Percentiles rank a stretch among this genome's conserved stretches.
Evolutionary conservation across 202 grass and related monocot species (phyloP).

Genomic region (Bolboschoenoplectus hybrid): DNA sequence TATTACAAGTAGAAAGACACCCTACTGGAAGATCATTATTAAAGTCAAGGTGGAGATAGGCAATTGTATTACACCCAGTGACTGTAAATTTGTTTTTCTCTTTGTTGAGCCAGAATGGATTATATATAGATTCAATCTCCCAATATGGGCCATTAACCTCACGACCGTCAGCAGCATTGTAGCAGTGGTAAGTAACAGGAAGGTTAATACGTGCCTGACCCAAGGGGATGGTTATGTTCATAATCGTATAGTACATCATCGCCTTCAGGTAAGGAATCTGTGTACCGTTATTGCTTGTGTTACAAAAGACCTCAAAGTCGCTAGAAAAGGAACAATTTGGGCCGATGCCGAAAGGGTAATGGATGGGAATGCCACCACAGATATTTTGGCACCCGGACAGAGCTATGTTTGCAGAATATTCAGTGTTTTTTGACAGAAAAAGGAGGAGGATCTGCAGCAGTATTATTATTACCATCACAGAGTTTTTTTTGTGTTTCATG

Average conservation of each 20-base stretch:
- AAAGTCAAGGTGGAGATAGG: slow-evolving; percentile 34
- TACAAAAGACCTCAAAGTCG: background rate
- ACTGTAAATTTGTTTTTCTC: slow-evolving; percentile 45
- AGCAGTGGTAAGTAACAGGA: slow-evolving; percentile 52
- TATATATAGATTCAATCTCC: background rate
- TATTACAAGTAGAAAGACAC: slow-evolving; percentile 38
- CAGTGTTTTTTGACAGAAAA: background rate
- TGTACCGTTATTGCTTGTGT: background rate
- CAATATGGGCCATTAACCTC: background rate
- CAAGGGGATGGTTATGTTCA: slow-evolving; percentile 35
- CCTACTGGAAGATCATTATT: slow-evolving; percentile 33
- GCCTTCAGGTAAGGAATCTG: background rate
- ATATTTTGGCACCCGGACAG: background rate
- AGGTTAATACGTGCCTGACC: slow-evolving; percentile 43
- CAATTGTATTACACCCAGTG: slow-evolving; percentile 50
- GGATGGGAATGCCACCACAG: background rate
- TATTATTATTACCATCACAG: background rate
- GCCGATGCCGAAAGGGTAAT: slow-evolving; percentile 27
- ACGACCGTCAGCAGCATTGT: slow-evolving; percentile 26
- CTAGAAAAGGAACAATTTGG: background rate
- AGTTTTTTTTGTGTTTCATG: background rate
- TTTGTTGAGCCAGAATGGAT: slow-evolving; percentile 47
- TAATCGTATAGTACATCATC: background rate
- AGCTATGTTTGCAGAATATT: background rate
- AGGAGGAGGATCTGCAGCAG: background rate